Conservation (phyloP, 345 rosid genomes). For the Heritiera littoralis region DNA sequence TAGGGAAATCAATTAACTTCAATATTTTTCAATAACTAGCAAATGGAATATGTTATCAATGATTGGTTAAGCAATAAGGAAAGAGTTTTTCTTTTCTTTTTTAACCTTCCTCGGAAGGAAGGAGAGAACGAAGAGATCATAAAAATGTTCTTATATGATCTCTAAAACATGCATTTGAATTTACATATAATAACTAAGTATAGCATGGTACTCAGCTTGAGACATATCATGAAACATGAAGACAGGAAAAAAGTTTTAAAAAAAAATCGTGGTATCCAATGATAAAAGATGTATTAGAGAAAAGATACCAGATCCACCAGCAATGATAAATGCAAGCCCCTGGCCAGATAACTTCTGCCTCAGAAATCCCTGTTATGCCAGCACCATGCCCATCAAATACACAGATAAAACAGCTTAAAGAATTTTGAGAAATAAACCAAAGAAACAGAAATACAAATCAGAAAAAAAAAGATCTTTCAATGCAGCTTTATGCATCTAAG, state of each 20-base stretch:
- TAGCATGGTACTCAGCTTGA: not conserved
- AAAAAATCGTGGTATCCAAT: not conserved
- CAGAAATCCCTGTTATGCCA: slow-evolving; percentile 69
- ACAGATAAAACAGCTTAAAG: slow-evolving; percentile 8
- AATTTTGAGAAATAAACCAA: slow-evolving; percentile 9
- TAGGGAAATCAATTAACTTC: slow-evolving; percentile 2
- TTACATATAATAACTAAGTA: not conserved
- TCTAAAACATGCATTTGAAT: slow-evolving; percentile 1
- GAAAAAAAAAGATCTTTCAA: not conserved
- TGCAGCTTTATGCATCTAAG: not conserved
- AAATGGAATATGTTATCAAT: not conserved
- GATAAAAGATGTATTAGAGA: not conserved
- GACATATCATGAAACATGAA: not conserved
- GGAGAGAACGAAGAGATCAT: not conserved
- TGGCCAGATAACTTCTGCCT: slow-evolving; percentile 89
- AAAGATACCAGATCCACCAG: slow-evolving; percentile 93
- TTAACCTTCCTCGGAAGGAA: not conserved
- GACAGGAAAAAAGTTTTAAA: not conserved
- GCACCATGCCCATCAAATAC: slow-evolving; percentile 19
- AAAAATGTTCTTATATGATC: slow-evolving; percentile 1
- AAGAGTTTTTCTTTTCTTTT: not conserved
- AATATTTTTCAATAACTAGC: not conserved
- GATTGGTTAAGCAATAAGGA: not conserved
- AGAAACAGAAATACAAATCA: not conserved
- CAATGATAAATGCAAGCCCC: slow-evolving; percentile 92